Base-by-base conservation (phyloP, 2,329 filamentous ascomycete species). In the Hyphodiscus sp. region DNA sequence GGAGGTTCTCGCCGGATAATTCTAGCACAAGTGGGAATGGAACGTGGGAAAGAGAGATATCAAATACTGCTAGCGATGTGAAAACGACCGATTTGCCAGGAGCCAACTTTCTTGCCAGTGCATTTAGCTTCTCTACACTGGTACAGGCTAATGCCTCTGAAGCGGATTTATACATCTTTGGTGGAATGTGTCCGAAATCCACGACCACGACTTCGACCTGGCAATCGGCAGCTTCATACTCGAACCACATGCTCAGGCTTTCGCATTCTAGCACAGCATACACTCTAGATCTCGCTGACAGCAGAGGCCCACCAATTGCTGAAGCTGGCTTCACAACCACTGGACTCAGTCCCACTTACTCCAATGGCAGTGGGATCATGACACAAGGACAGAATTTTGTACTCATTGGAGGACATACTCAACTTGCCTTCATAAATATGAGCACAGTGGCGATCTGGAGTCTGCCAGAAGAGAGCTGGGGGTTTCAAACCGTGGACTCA, bases 311-410 rank as follows among this genome's bases (percentile, higher is more conserved):
- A 64, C 87, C 89, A 0, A 80, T 91, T 44, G 78, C 90, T 1
- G 90, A 95, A 70, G 92, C 92, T 9, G 92, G 92, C 9, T 95
- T 95, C 71, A 86, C 85, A 0, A 80, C 95, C 49, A 95, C 91
- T 0, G 77, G 83, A 0, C 73, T 96, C 20, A 73, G 78, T 6
- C 82, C 88, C 0, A 86, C 87, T 1, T 84, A 82, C 60, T 84
- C 85, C 19, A 87, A 87, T 65, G 77, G 78, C 4, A 83, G 81
- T 8, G 84, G 81, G 2, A 75, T 76, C 2, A 74, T 85, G 42
- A 86, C 83, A 4, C 86, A 91, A 65, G 83, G 91, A 66, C 83
- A 86, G 58, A 85, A 85, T 62, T 92, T 89, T 60, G 81, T 96
- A 13, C 72, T 96, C 20, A 73, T 96, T 16, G 92, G 91, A 42